Evolutionary conservation across 768 basidiomycete species (phyloP), one percentile per base, ranked within the genome.

Genomic region (Mycena crocata): DNA sequence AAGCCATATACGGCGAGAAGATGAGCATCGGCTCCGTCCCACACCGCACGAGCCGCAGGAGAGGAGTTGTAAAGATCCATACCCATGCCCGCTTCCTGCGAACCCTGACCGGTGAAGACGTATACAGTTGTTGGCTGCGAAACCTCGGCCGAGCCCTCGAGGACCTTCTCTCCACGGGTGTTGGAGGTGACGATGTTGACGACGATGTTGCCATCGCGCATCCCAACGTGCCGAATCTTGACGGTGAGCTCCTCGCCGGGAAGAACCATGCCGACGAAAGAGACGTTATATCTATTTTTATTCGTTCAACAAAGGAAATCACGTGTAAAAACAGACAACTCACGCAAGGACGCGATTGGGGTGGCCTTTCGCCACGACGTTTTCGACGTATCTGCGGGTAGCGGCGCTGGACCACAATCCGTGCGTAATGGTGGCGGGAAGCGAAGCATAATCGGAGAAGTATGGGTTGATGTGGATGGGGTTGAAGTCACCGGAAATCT

Each of bases 391-490:
- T 50, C 91, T 89, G 67, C 98, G 88, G 14, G 96, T 96, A 12
- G 96, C 96, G 52, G 98, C 98, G 71, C 93, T 95, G 2, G 95
- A 91, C 94, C 95, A 98, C 82, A 99, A 89, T 57, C 98, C 98
- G 74, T 99, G 98, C 4, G 98, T 98, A 75, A 99, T 99, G 13
- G 98, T 99, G 17, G 93, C 92, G 28, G 97, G 96, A 17, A 99
- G 89, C 7, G 90, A 88, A 2, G 97, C 96, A 67, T 92, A 94
- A 76, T 95, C 92, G 26, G 98, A 89, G 83, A 99, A 98, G 85
- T 99, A 99, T 0, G 98, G 97, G 80, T 99, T 98, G 78, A 98
- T 85, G 77, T 99, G 98, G 72, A 99, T 99, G 31, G 98, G 98
- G 79, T 99, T 99, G 85, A 95, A 99, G 80, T 99, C 97, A 48